phyloP scores from a whole-genome alignment of 176 grass and related monocot genomes.

The Aechmea fasciata region DNA sequence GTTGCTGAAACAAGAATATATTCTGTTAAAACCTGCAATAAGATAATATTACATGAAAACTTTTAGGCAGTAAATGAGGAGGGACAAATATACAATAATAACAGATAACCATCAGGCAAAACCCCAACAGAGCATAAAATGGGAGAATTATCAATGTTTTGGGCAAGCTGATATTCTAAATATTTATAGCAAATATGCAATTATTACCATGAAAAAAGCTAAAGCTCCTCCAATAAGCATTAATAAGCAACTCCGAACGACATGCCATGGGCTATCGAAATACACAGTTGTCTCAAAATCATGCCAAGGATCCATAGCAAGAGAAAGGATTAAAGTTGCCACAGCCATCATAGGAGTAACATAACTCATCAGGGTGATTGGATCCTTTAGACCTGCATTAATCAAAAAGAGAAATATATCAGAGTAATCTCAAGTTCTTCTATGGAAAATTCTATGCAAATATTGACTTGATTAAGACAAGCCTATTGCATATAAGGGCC shows the following conservation, averaged over 20 bases:
- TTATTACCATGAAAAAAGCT: slow-evolving; percentile 96
- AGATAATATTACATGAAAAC: neutral
- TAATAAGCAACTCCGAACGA: slow-evolving; percentile 71
- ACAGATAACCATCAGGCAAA: neutral
- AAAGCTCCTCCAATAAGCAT: slow-evolving; percentile 83
- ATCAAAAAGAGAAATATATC: slow-evolving; percentile 18
- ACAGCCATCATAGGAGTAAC: slow-evolving; percentile 92
- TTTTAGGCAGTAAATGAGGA: neutral
- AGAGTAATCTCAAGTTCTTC: neutral
- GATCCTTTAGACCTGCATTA: slow-evolving; percentile 79
- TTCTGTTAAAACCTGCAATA: slow-evolving; percentile 92
- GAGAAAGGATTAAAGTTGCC: slow-evolving; percentile 80
- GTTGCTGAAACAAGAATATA: slow-evolving; percentile 99
- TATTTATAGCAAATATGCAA: neutral
- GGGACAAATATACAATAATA: no score
- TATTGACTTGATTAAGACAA: neutral
- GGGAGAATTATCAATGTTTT: neutral
- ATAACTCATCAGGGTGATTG: slow-evolving; percentile 92
- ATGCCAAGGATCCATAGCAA: slow-evolving; percentile 87
- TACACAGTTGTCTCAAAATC: slow-evolving; percentile 76
- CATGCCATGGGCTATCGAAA: slow-evolving; percentile 82
- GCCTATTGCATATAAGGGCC: neutral
- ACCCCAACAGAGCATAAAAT: neutral
- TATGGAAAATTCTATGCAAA: neutral
- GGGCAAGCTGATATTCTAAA: neutral